Percentiles rank a stretch among this genome's conserved stretches.
Conservation (phyloP, 2,329 filamentous ascomycete genomes). For the Cladosporium sp. region DNA sequence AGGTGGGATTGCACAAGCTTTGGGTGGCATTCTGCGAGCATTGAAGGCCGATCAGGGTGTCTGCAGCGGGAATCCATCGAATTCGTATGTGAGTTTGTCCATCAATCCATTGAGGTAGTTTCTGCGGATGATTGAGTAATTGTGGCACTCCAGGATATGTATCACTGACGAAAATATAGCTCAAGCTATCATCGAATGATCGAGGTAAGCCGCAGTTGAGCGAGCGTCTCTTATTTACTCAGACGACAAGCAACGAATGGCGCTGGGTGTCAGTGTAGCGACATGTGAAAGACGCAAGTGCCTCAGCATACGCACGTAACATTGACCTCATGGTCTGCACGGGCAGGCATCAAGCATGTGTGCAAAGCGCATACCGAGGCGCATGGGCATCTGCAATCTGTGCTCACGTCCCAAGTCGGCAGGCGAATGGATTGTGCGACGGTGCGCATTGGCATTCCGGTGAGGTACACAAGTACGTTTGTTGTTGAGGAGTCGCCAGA, state of each 20-base stretch:
- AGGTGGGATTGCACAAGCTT: constrained; percentile 1
- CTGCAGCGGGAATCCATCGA: background rate
- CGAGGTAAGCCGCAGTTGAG: background rate
- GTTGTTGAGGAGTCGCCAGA: constrained; percentile 3
- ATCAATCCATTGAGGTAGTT: background rate
- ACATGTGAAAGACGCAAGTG: constrained; percentile 2
- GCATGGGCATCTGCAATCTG: background rate
- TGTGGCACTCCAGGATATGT: background rate
- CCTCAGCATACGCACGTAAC: background rate
- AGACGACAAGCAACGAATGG: background rate
- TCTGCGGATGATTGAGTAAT: background rate
- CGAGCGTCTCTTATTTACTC: background rate
- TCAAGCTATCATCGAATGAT: background rate
- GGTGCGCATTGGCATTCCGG: constrained; percentile 1
- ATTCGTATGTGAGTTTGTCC: background rate
- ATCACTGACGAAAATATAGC: background rate
- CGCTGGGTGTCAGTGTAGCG: background rate
- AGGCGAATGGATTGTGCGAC: background rate
- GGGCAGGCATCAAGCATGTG: background rate
- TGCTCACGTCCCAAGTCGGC: background rate
- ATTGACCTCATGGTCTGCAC: background rate
- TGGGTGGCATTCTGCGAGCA: background rate
- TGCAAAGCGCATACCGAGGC: background rate
- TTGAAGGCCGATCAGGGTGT: background rate
- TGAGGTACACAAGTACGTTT: background rate